Conservation (phyloP, 805 yeast genomes). For the Candida krabiensis region DNA sequence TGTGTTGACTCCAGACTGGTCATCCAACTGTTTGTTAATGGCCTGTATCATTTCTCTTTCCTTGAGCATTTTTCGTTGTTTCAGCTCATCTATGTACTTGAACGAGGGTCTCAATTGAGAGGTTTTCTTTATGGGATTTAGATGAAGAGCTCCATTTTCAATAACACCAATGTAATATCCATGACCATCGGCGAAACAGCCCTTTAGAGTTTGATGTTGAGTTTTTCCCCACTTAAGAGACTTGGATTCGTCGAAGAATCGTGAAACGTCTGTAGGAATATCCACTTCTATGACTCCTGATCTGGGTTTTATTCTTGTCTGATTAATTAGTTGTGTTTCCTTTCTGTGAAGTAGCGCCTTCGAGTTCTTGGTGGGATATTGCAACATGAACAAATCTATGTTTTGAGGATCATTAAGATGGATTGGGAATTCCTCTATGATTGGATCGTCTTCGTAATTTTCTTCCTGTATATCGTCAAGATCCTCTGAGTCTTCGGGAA, state of each 20-base stretch:
- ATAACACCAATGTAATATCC: constrained; percentile 49
- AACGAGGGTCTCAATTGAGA: constrained; percentile 83
- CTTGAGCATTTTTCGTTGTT: constrained; percentile 38
- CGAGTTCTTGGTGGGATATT: constrained; percentile 32
- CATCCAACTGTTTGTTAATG: constrained; percentile 40
- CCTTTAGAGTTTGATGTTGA: constrained; percentile 62
- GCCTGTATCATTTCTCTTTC: constrained; percentile 39
- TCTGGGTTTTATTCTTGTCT: constrained; percentile 53
- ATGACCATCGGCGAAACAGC: constrained; percentile 58
- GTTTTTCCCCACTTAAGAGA: constrained; percentile 66
- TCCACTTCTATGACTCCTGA: constrained; percentile 72
- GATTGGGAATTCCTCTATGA: constrained; percentile 61
- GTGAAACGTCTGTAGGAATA: constrained; percentile 66
- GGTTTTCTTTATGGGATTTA: constrained; percentile 64
- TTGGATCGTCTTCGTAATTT: constrained; percentile 54
- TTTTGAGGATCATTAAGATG: constrained; percentile 10
- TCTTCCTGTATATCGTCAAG: constrained; percentile 24
- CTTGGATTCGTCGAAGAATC: constrained; percentile 65
- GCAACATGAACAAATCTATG: constrained; percentile 22
- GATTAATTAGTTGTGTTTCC: constrained; percentile 34
- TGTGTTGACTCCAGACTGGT: constrained; percentile 32
- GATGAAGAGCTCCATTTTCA: constrained; percentile 50
- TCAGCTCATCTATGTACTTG: constrained; percentile 65
- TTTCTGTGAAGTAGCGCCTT: constrained; percentile 26
- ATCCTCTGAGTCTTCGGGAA: constrained; percentile 18